Base-by-base conservation (phyloP, 1,139 yeast genomes). In the Zygosaccharomyces pseudobailii region DNA sequence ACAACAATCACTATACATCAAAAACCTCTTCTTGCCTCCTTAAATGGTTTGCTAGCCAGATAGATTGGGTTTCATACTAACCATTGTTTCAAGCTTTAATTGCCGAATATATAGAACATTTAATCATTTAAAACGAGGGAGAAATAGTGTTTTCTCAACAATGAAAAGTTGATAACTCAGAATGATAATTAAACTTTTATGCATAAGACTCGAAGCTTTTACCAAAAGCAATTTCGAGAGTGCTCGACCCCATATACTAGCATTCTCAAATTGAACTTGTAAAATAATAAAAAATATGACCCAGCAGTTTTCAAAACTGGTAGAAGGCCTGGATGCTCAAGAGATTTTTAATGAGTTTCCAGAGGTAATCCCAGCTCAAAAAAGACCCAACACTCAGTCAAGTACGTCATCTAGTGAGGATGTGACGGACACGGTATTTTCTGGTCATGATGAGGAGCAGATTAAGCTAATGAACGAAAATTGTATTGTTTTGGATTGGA, bases 401-500 rank as follows among this genome's bases (percentile, higher is more conserved):
- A 58, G 64, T 42, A 61, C 55, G 20, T 40, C 55, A 7, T 51
- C 63, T n/a, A 36, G 38, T n/a, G 54, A 53, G 6, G 55, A 53
- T 21, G 41, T 42, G 6, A 50, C 49, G 21, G 65, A 58, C 23
- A 61, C 63, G 13, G 65, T 85, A 28, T 86, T 89, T 55, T 75
- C 74, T 7, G 97, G 97, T 21, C 95, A 89, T 59, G 96, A 92
- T 65, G 85, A 84, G 62, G 97, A 90, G 66, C 99, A 92, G 69
- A 88, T 92, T 68, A 79, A 82, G 62, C 75, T 92, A 55, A 92
- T 94, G 99, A 95, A 89, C 58, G 99, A 92, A 69, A 82, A 90
- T 55, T 92, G 99, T 69, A 89, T 92, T 55, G 96, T 92, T 3
- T 74, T 90, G 55, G 96, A 92, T 67, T 83, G 86, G 72, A 71